phyloP scores from a whole-genome alignment of 768 basidiomycete species.

The Termitomyces sp. region DNA sequence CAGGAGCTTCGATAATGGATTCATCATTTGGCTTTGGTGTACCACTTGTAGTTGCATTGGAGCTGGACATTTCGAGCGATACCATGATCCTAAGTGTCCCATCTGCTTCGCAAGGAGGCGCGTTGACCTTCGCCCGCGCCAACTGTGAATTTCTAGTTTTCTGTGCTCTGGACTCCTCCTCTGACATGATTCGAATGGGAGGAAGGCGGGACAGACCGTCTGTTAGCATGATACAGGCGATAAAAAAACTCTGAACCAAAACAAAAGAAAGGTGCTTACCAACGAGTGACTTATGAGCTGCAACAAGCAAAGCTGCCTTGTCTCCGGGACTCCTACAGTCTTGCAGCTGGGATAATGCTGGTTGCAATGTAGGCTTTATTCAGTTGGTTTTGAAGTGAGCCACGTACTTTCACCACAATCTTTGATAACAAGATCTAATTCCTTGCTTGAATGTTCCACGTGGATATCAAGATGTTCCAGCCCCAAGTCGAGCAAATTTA shows the following conservation, averaged over 20 bases:
- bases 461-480: constrained; percentile 89
- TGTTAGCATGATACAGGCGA: constrained; percentile 20
- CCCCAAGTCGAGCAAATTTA: constrained; percentile 86
- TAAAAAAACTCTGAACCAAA: neutral
- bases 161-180: constrained; percentile 33
- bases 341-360: constrained; percentile 35
- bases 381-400: neutral
- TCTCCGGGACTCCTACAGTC: constrained; percentile 55
- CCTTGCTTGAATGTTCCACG: constrained; percentile 46
- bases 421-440: constrained; percentile 60
- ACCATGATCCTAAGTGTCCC: constrained; percentile 16
- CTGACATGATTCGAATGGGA: constrained; percentile 67
- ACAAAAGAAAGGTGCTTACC: constrained; percentile 41
- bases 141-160: constrained; percentile 14
- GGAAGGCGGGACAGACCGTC: constrained; percentile 75
- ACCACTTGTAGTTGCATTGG: neutral
- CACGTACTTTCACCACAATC: constrained; percentile 74
- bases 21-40: neutral
- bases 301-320: constrained; percentile 77
- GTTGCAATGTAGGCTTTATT: neutral
- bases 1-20: neutral
- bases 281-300: constrained; percentile 82
- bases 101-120: constrained; percentile 18
- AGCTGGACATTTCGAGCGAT: constrained; percentile 3
- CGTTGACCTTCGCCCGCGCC: constrained; percentile 9